Conservation (phyloP, 768 basidiomycete species). For the Vararia minispora region DNA sequence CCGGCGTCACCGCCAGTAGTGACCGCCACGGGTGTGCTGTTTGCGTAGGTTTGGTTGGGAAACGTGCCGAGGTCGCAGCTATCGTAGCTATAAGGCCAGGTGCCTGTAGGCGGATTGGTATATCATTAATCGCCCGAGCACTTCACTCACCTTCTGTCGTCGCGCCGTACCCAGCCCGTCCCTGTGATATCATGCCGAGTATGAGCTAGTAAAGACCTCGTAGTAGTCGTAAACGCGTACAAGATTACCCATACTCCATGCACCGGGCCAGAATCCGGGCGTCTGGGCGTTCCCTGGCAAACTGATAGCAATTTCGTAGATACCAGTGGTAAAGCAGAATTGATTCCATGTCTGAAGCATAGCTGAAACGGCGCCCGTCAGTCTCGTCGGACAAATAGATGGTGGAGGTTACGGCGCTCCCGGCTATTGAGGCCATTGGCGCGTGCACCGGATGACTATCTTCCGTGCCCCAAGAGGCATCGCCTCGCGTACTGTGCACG, state of each 20-base stretch:
- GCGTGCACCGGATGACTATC: too few species aligned
- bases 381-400: too few species aligned
- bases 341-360: slow-evolving; percentile 90
- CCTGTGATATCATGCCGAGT: slow-evolving; percentile 31
- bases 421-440: too few species aligned
- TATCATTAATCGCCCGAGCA: too few species aligned
- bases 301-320: slow-evolving; percentile 75
- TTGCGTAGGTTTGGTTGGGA: slow-evolving; percentile 60
- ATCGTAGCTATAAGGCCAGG: slow-evolving; percentile 79
- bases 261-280: slow-evolving; percentile 85
- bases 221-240: slow-evolving; percentile 20
- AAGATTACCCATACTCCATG: slow-evolving; percentile 72
- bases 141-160: slow-evolving; percentile 57
- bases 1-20: slow-evolving; percentile 41
- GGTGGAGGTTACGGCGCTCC: too few species aligned
- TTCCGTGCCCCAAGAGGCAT: too few species aligned
- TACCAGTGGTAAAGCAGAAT: slow-evolving; percentile 88
- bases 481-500: too few species aligned
- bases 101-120: slow-evolving; percentile 21
- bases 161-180: slow-evolving; percentile 80
- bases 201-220: background rate
- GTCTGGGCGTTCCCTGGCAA: slow-evolving; percentile 50
- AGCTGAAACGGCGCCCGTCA: slow-evolving; percentile 4
- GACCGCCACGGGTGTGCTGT: slow-evolving; percentile 47
- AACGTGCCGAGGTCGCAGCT: slow-evolving; percentile 81